Conservation (phyloP, 768 basidiomycete species). For the Dioszegia crocea region DNA sequence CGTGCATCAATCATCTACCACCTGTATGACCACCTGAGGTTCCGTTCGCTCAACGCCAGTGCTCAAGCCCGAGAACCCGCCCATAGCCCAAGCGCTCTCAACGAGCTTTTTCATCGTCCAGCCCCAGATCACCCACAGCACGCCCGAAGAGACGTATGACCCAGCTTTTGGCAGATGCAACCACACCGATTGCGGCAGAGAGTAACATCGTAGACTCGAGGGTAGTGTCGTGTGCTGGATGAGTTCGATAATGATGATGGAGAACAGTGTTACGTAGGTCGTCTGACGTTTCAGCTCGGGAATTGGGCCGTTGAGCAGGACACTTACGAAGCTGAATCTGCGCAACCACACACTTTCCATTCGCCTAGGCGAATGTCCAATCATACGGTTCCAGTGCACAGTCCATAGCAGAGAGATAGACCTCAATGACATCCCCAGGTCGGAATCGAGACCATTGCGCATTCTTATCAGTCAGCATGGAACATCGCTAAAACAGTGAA, state of each 20-base stretch:
- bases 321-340: neutral
- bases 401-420: conserved; percentile 67
- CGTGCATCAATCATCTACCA: neutral
- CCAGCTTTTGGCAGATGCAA: conserved; percentile 60
- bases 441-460: conserved; percentile 76
- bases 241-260: conserved; percentile 65
- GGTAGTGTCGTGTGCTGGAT: conserved; percentile 53
- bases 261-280: conserved; percentile 58
- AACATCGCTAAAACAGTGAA: neutral
- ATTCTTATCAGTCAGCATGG: neutral
- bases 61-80: conserved; percentile 16
- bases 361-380: conserved; percentile 56
- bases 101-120: conserved; percentile 82
- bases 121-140: conserved; percentile 77
- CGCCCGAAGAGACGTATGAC: conserved; percentile 61
- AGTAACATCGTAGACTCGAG: conserved; percentile 76
- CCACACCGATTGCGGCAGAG: conserved; percentile 48
- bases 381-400: conserved; percentile 72
- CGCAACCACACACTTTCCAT: neutral
- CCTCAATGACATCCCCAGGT: conserved; percentile 73
- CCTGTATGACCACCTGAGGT: neutral
- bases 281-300: conserved; percentile 48
- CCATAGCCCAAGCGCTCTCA: conserved; percentile 67
- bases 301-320: neutral
- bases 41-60: neutral